phyloP scores from a whole-genome alignment of 805 yeast genomes.

The Candida coquimbonensis region DNA sequence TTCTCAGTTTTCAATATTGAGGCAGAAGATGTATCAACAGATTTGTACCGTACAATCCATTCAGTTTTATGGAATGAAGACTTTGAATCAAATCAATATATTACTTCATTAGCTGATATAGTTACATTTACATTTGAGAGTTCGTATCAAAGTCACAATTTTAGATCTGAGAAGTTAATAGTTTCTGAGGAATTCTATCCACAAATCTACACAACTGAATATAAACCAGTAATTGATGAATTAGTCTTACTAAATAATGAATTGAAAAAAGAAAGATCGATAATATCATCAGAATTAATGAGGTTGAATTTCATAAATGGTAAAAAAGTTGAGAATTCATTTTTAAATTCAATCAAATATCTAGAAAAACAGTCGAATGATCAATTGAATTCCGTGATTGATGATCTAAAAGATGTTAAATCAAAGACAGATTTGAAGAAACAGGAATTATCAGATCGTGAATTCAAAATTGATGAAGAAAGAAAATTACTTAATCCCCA shows the following conservation, averaged over 20 bases:
- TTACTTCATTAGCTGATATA: constrained; percentile 27
- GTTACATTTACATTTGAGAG: constrained; percentile 28
- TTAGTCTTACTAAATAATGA: background rate
- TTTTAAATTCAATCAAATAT: constrained; percentile 23
- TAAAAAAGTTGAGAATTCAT: constrained; percentile 21
- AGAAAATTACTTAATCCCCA: constrained; percentile 15
- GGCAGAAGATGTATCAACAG: constrained; percentile 21
- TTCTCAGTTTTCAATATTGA: constrained; percentile 30
- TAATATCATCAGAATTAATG: constrained; percentile 14
- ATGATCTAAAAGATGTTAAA: constrained; percentile 16
- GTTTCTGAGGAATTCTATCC: constrained; percentile 31
- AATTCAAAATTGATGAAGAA: constrained; percentile 10
- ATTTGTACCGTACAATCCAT: constrained; percentile 29
- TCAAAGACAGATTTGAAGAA: constrained; percentile 7
- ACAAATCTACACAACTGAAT: constrained; percentile 30
- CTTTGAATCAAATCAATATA: constrained; percentile 17
- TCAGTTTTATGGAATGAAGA: constrained; percentile 26
- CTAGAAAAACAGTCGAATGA: constrained; percentile 7
- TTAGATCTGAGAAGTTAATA: constrained; percentile 20
- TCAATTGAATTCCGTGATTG: constrained; percentile 11
- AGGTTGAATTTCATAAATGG: constrained; percentile 27
- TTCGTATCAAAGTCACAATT: constrained; percentile 1
- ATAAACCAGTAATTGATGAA: constrained; percentile 9
- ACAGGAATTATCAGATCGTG: constrained; percentile 5
- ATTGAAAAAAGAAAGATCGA: constrained; percentile 12